Percentiles rank a stretch among this genome's conserved stretches.
phyloP scores from a whole-genome alignment of 345 rosid genomes.

The Citrus medica region DNA sequence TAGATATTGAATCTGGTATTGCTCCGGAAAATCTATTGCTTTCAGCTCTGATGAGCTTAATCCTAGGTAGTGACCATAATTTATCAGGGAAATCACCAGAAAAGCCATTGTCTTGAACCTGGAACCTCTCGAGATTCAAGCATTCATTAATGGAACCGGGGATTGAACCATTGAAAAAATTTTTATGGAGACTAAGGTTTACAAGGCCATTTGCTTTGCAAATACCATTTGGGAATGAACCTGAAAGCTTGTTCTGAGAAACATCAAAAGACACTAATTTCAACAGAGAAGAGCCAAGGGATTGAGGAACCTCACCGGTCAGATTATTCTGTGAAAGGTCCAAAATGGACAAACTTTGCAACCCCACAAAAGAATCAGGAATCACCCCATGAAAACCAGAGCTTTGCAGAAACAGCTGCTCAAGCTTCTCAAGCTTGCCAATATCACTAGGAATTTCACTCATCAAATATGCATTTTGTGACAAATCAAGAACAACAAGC shows the following conservation, averaged over 20 bases:
- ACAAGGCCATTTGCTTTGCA: constrained; percentile 60
- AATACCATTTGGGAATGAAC: constrained; percentile 67
- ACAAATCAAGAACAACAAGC: constrained; percentile 79
- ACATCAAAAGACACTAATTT: constrained; percentile 72
- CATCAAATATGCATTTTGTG: constrained; percentile 58
- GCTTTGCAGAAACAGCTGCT: constrained; percentile 64
- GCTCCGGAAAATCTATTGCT: constrained; percentile 72
- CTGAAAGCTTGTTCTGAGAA: constrained; percentile 71
- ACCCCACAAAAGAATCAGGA: constrained; percentile 64
- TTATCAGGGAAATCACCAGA: constrained; percentile 71
- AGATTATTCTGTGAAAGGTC: constrained; percentile 81
- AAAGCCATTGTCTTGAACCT: constrained; percentile 78
- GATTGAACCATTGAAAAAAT: constrained; percentile 63
- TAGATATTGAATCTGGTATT: constrained; percentile 59
- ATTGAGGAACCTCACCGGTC: constrained; percentile 57
- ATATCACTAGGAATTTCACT: constrained; percentile 66
- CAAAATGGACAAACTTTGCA: constrained; percentile 49
- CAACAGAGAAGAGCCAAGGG: constrained; percentile 53
- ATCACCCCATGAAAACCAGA: constrained; percentile 77
- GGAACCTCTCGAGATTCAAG: constrained; percentile 74
- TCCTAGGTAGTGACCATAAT: constrained; percentile 65
- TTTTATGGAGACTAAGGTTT: constrained; percentile 66
- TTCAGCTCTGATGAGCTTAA: constrained; percentile 77
- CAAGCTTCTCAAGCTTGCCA: constrained; percentile 74
- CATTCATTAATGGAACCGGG: constrained; percentile 57